These are phyloP conservation scores for Arabidopsis arenosa DNA, from an alignment of 345 rosid genomes.

Conservation along the genomic window DNA sequence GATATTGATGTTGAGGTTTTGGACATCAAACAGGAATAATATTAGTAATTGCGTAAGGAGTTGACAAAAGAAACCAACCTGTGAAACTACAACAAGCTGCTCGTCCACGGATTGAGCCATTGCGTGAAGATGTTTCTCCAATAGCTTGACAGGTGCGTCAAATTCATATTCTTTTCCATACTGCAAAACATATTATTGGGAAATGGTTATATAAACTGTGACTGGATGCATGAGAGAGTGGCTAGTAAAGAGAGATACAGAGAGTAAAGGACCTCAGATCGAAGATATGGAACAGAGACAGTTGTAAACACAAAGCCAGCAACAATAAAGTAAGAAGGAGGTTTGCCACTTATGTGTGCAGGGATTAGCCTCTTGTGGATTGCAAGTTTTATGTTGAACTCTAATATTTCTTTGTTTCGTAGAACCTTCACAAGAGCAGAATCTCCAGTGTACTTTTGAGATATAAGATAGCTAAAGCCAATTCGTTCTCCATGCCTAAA, in stretches of 20 bases:
- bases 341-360: slow-evolving; percentile 74
- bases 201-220: slow-evolving; percentile 7
- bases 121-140: slow-evolving; percentile 86
- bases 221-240: background rate
- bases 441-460: slow-evolving; percentile 95
- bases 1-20: slow-evolving; percentile 4
- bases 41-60: too few relatives aligned
- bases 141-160: slow-evolving; percentile 92
- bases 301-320: slow-evolving; percentile 93
- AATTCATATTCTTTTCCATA: slow-evolving; percentile 96
- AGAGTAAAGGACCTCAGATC: slow-evolving; percentile 73
- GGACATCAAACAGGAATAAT: background rate
- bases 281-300: slow-evolving; percentile 89
- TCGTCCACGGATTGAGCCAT: slow-evolving; percentile 87
- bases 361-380: slow-evolving; percentile 88
- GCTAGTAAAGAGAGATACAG: slow-evolving; percentile 5
- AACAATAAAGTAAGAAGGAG: slow-evolving; percentile 88
- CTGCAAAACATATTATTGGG: slow-evolving; percentile 47
- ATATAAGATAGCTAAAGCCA: slow-evolving; percentile 89
- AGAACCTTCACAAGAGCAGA: slow-evolving; percentile 78
- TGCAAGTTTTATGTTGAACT: slow-evolving; percentile 80
- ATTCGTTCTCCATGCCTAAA: slow-evolving; percentile 96
- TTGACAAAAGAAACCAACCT: slow-evolving; percentile 48
- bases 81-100: slow-evolving; percentile 92
- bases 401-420: slow-evolving; percentile 64